Evolutionary conservation across 331 rosid genomes (phyloP), one percentile per base, ranked within the genome.

Genomic region (Acacia concinna): DNA sequence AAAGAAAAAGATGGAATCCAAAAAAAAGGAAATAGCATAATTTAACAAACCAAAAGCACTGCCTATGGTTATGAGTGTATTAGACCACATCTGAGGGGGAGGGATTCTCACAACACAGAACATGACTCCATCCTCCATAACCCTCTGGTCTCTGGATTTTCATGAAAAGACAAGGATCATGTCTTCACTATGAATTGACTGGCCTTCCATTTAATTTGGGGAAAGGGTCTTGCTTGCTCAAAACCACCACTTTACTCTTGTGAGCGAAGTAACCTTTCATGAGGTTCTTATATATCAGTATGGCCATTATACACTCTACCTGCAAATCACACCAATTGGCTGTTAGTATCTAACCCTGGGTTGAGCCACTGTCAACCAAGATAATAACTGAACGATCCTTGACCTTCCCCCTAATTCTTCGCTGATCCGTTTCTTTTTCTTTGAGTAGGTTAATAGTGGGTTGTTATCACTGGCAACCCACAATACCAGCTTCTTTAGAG

Each of bases 161-260:
- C 18, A 18, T 75, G 81, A 38, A 66, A 18, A 35, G 27, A 8
- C 73, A 40, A 32, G 31, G 73, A 64, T 35, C 20, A 44, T 56
- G 34, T 12, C 63, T 23, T 56, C 77, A 23, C 88, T 92, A 93
- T 30, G 91, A 90, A 64, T 80, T 89, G 71, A 96, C 92, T 20
- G 97, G 98, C 72, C 84, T 96, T 77, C 99, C 99, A 81, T 87
- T 90, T 70, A 93, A 84, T 83, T 83, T 90, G 17, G 99, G 99
- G 89, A 96, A 96, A 78, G 98, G 98, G 68, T 96, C 97, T 81
- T 89, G 94, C 90, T 93, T 93, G 93, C 98, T 96, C 80, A 96
- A 86, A 79, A 91, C 99, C 46, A 87, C 97, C 34, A 96, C 97
- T 87, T 91, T 91, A 87, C 99, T 93, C 88, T 93, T 96, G 88